Evolutionary conservation across 2,329 filamentous ascomycete genomes (phyloP).

Genomic region (Nothomitra cinnamomea): DNA sequence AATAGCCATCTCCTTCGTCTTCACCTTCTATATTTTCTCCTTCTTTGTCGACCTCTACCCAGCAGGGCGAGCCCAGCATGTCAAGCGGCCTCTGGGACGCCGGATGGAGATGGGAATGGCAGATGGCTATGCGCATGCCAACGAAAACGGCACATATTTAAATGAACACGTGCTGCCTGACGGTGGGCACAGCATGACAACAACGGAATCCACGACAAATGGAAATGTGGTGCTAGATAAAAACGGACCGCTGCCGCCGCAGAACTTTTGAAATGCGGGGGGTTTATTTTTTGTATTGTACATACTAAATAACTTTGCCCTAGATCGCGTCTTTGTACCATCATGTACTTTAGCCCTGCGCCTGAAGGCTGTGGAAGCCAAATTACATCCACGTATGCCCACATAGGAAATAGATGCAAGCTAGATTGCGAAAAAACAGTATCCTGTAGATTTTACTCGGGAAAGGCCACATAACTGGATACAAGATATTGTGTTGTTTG

Average conservation of each 20-base stretch:
- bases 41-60: slow-evolving; percentile 81
- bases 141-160: not conserved
- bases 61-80: slow-evolving; percentile 43
- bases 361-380: not conserved
- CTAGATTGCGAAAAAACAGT: too few species aligned
- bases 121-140: not conserved
- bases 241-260: not conserved
- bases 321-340: too few species aligned
- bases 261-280: not conserved
- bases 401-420: too few species aligned
- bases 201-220: too few species aligned
- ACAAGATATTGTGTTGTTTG: too few species aligned
- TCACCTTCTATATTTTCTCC: slow-evolving; percentile 72
- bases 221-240: too few species aligned
- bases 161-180: not conserved
- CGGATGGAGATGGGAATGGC: slow-evolving; percentile 24
- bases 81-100: slow-evolving; percentile 19
- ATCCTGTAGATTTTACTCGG: too few species aligned
- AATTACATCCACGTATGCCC: too few species aligned
- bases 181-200: too few species aligned
- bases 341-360: not conserved
- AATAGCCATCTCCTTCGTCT: slow-evolving; percentile 57
- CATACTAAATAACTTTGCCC: not conserved
- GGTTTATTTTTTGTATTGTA: not conserved
- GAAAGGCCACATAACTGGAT: not conserved